Base-by-base conservation (phyloP, 1,284 basidiomycete genomes). In the Boletus albobrunnescens region DNA sequence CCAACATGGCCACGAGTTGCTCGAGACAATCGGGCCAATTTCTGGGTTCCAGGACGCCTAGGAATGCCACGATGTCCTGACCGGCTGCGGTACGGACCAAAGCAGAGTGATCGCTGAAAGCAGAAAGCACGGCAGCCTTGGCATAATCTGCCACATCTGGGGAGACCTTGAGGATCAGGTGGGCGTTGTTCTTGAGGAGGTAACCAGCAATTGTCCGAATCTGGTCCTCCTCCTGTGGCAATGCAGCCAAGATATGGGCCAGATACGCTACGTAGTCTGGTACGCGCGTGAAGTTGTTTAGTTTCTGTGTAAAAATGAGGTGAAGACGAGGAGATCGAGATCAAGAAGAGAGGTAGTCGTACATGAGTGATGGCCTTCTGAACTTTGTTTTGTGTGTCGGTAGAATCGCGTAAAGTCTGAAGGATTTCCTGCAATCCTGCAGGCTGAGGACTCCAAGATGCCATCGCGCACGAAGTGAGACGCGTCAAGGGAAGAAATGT, bases 201-300 rank as follows among this genome's bases (percentile, higher is more conserved):
- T 98, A 89, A 46, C 95, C 96, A 26, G 96, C 94, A 68, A 98
- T 94, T 50, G 91, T 91, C 48, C 95, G 82, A 64, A 95, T 92
- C 36, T 88, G 86, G 59, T 91, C 88, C 57, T 94, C 87, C 70
- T 98, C 93, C 53, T 82, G 76, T 2, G 84, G 77, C 75, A 91
- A 70, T 38, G 79, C 78, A 41, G 89, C 85, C 53, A 96, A 81
- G 71, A 98, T 93, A 68, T 95, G 92, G 36, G 90, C 90, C 52
- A 99, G 84, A 79, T 99, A 99, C 56, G 89, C 94, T 54, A 95
- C 88, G 69, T 98, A 99, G 70, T 95, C 92, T 45, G 93, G 90
- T 50, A 87, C 83, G 61, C 82, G 82, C 67, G 90, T 89, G 69
- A 94, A 94, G 57, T 78, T 81, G 65, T 91, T 91, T 51, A 95